Evolutionary conservation across 805 yeast species (phyloP).

Genomic region (Saccharomycopsis oosterbeekiorum): DNA sequence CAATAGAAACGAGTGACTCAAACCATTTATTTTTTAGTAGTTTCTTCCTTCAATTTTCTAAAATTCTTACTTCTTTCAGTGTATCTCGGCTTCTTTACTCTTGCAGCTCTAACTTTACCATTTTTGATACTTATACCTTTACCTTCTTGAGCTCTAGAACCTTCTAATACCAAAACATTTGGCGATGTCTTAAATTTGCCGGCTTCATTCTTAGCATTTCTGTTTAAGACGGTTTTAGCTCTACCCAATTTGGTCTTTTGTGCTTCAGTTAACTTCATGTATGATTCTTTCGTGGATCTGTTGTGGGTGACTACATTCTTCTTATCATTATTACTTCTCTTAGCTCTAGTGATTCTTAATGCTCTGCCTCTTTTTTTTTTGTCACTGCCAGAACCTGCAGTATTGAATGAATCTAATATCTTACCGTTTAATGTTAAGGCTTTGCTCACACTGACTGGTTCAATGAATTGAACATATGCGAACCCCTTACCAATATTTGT

Average conservation of each 20-base stretch:
- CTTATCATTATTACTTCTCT: conserved; percentile 28
- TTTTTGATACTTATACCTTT: conserved; percentile 39
- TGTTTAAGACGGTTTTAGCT: conserved; percentile 65
- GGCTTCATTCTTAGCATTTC: conserved; percentile 64
- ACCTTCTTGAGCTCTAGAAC: conserved; percentile 69
- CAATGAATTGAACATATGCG: conserved; percentile 87
- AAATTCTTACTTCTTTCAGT: conserved; percentile 17
- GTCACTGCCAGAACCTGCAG: conserved; percentile 27
- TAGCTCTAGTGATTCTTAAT: conserved; percentile 69
- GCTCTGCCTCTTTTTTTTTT: conserved; percentile 39
- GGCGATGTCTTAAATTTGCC: conserved; percentile 32
- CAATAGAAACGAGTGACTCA: neutral
- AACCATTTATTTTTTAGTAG: neutral
- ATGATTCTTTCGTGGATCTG: conserved; percentile 26
- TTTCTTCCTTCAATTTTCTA: conserved; percentile 6
- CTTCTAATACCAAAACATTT: conserved; percentile 44
- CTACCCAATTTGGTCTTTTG: conserved; percentile 76
- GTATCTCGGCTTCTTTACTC: conserved; percentile 21
- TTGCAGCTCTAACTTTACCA: conserved; percentile 37
- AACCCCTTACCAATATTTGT: conserved; percentile 96
- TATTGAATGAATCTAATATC: conserved; percentile 30
- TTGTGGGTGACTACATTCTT: conserved; percentile 20
- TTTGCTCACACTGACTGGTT: conserved; percentile 61
- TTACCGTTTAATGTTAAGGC: conserved; percentile 73
- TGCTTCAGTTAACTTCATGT: conserved; percentile 39